A percentile compares a stretch with the other conserved stretches of the same genome.
Evolutionary conservation across 2,329 filamentous ascomycete species (phyloP).

Genomic region (Chrysosporium keratinophilum): DNA sequence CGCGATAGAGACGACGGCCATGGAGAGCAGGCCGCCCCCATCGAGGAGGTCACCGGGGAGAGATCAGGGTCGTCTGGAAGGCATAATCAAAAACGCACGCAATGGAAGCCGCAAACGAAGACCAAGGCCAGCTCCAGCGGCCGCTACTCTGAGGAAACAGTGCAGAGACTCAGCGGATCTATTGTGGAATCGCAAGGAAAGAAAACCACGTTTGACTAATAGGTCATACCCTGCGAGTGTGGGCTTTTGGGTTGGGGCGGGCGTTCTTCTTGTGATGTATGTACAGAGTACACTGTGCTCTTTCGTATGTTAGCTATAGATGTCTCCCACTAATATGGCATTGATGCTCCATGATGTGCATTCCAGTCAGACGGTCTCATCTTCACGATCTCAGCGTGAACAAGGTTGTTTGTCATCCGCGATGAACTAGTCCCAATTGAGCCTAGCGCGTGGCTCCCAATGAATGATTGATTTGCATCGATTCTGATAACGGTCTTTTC

Average conservation of each 20-base stretch:
- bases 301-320: too few species aligned
- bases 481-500: conserved; percentile 8
- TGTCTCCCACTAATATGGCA: too few species aligned
- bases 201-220: conserved; percentile 69
- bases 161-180: conserved; percentile 60
- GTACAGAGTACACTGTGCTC: neutral
- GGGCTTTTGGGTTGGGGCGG: neutral
- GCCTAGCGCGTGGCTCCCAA: conserved; percentile 1
- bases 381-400: too few species aligned
- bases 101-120: conserved; percentile 31
- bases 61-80: neutral
- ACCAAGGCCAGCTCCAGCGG: conserved; percentile 24
- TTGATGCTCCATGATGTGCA: too few species aligned
- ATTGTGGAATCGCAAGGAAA: conserved; percentile 70
- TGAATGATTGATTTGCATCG: conserved; percentile 1
- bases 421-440: neutral
- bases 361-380: too few species aligned
- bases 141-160: conserved; percentile 41
- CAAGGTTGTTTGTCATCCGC: neutral
- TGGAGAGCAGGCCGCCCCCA: conserved; percentile 12
- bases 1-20: conserved; percentile 18
- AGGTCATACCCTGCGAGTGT: neutral
- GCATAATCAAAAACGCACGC: conserved; percentile 27
- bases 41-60: conserved; percentile 12
- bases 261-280: neutral